Percentiles rank a stretch among this genome's conserved stretches.
Evolutionary conservation across 345 rosid genomes (phyloP).

Genomic region (Clarkia xantiana): DNA sequence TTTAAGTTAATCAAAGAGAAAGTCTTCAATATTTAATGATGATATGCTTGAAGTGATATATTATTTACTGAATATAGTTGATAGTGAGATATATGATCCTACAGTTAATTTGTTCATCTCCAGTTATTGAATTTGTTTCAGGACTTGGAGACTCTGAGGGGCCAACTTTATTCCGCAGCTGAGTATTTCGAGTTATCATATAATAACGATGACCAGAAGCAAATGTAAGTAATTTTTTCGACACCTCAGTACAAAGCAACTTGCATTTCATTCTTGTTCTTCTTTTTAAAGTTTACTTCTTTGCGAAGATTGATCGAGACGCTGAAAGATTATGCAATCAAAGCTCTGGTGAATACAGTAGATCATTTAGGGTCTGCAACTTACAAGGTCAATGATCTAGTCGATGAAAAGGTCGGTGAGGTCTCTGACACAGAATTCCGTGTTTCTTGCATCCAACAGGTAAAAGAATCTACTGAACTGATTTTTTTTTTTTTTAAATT

Average conservation of each 20-base stretch:
- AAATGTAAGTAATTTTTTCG: constrained; percentile 34
- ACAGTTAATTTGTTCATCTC: no score
- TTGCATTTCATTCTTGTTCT: neutral
- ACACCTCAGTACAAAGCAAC: no score
- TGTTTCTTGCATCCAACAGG: constrained; percentile 84
- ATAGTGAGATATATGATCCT: no score
- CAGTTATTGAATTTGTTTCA: constrained; percentile 8
- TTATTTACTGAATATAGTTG: no score
- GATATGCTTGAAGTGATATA: no score
- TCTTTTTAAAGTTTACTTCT: neutral
- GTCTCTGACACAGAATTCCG: constrained; percentile 65
- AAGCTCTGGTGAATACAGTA: constrained; percentile 87
- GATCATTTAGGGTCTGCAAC: constrained; percentile 94
- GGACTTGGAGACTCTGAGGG: constrained; percentile 81
- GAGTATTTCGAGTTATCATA: constrained; percentile 86
- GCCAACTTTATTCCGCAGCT: constrained; percentile 86
- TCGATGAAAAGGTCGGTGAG: constrained; percentile 79
- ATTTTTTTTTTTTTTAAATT: no score
- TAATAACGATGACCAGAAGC: constrained; percentile 66
- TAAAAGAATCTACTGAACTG: no score
- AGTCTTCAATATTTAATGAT: no score
- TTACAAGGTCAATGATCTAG: constrained; percentile 67
- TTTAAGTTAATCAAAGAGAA: no score
- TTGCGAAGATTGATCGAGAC: constrained; percentile 73
- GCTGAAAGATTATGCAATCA: constrained; percentile 74